Conservation (phyloP, 805 yeast species). For the Lipomyces kockii region DNA sequence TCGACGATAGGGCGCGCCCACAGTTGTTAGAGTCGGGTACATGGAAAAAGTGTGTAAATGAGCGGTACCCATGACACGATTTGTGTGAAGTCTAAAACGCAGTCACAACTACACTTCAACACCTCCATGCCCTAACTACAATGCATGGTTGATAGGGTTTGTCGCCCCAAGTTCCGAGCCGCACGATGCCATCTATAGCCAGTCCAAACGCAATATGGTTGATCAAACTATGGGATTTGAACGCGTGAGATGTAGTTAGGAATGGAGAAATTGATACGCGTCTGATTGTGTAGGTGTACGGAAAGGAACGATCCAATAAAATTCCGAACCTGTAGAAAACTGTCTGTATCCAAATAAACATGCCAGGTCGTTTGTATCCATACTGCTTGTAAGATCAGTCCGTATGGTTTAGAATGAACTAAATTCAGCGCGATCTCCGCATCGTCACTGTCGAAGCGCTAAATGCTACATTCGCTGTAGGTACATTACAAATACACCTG, state of each 20-base stretch:
- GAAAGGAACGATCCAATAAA: background rate
- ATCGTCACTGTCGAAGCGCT: too few species aligned
- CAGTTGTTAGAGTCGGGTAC: constrained; percentile 2
- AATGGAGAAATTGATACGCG: background rate
- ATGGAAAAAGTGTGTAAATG: background rate
- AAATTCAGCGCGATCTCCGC: too few species aligned
- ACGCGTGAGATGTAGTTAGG: too few species aligned
- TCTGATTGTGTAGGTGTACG: background rate
- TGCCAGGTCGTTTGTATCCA: too few species aligned
- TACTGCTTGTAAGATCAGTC: too few species aligned
- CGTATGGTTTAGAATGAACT: too few species aligned
- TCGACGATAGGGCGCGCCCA: background rate
- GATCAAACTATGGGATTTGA: background rate
- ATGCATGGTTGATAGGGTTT: background rate
- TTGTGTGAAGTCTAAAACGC: background rate
- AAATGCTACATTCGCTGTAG: too few species aligned
- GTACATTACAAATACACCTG: too few species aligned
- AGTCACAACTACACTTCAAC: background rate
- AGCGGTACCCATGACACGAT: background rate
- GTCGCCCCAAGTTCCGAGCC: background rate
- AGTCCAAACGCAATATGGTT: background rate
- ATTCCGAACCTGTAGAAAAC: background rate
- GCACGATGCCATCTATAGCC: background rate
- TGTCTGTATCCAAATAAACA: background rate
- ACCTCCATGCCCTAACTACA: background rate